Evolutionary conservation across 2,329 filamentous ascomycete genomes (phyloP), one percentile per base, ranked within the genome.

Genomic region (Diaporthe sp.): DNA sequence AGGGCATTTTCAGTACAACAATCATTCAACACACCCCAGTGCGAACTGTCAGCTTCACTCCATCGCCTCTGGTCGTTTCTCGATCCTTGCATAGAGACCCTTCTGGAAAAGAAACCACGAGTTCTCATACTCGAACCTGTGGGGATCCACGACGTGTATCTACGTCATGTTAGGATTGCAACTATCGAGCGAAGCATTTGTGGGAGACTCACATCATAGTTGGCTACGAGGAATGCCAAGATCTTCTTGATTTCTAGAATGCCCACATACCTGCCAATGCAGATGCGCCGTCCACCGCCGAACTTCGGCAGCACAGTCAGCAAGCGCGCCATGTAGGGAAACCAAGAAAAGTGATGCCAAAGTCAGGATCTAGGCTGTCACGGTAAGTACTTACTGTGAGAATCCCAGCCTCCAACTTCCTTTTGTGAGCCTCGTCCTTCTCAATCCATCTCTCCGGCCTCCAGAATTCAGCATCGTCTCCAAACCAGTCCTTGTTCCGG

Each of bases 161-260:
- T 73, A 37, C 17, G 8, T 19, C 10, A 32, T 17, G 55, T 72
- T 35, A 66, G 59, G 27, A 4, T 55, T 73, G n/a, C 27, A 51
- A 19, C 0, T 37, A 10, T 15, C 9, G 12, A 65, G 39, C 17
- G 4, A 65, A 6, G 42, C 2, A 50, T 65, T 32, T 32, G 27
- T 17, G 22, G 47, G 27, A 6, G 6, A 75, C 77, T 76, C 65
- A 81, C 79, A 47, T 81, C 75, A 53, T 81, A 81, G 50, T 77
- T 77, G 22, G 79, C 42, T n/a, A 80, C 42, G 6, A 81, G 69
- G 37, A 78, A 77, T 0, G 79, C 71, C 6, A 81, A 58, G 9
- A 81, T 37, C 74, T 81, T 81, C 66, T 80, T 80, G 27, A 81
- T 68, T 68, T 81, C 80, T 13, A 81, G 56, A 22, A 81, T 77